Evolutionary conservation across 129 eudicot genomes (phyloP).

Genomic region (Glebionis coronaria): DNA sequence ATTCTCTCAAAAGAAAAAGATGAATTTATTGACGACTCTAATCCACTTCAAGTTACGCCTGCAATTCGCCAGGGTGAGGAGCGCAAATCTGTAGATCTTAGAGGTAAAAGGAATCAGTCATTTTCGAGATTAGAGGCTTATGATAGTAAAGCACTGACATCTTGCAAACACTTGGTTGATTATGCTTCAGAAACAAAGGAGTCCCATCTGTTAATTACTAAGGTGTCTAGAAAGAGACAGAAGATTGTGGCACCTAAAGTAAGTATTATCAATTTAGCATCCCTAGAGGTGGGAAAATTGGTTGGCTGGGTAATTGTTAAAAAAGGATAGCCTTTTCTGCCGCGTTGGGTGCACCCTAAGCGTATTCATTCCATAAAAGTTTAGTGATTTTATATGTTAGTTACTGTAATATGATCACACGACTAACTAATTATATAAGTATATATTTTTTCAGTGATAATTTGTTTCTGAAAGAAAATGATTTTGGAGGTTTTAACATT

Average conservation of each 20-base stretch:
- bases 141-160: slow-evolving; percentile 45
- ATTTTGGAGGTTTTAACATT: background rate
- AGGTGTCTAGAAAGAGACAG: slow-evolving; percentile 52
- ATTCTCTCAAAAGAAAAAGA: slow-evolving; percentile 36
- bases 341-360: background rate
- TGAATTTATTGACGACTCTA: slow-evolving; percentile 42
- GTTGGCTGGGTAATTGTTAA: background rate
- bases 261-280: slow-evolving; percentile 33
- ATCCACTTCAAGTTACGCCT: slow-evolving; percentile 37
- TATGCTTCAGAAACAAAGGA: slow-evolving; percentile 51
- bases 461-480: background rate
- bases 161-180: slow-evolving; percentile 36
- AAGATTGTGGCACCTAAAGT: slow-evolving; percentile 59
- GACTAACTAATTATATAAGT: too few relatives aligned
- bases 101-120: slow-evolving; percentile 39
- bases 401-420: too few relatives aligned
- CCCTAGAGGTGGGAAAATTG: slow-evolving; percentile 2
- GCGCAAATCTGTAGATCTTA: slow-evolving; percentile 40
- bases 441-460: too few relatives aligned
- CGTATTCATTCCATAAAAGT: background rate
- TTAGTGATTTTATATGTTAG: too few relatives aligned
- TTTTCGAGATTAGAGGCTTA: slow-evolving; percentile 38
- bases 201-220: slow-evolving; percentile 39
- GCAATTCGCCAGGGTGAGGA: slow-evolving; percentile 38
- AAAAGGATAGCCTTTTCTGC: background rate